Percentiles rank a stretch among this genome's conserved stretches.
Evolutionary conservation across 2,329 filamentous ascomycete genomes (phyloP).

Genomic region (Nemania sp.): DNA sequence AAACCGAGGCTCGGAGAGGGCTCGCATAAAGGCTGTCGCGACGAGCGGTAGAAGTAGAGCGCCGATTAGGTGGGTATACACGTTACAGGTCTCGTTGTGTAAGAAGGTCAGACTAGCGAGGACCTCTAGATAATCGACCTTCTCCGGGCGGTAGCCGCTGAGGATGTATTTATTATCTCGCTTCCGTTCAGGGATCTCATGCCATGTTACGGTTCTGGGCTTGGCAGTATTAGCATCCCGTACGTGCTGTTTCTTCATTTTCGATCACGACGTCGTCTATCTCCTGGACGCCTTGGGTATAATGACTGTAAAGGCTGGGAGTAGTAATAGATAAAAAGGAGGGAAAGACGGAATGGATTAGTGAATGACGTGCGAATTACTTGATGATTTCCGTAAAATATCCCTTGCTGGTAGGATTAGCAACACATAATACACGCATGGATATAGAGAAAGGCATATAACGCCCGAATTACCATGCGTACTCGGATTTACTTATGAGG

Average conservation of each 20-base stretch:
- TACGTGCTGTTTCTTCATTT: slow-evolving; percentile 24
- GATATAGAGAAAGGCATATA: too few relatives aligned
- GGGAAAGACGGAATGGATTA: too few relatives aligned
- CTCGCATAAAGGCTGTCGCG: slow-evolving; percentile 7
- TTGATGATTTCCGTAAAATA: too few relatives aligned
- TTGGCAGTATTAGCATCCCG: slow-evolving; percentile 4
- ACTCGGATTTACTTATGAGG: too few relatives aligned
- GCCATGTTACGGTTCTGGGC: slow-evolving; percentile 13
- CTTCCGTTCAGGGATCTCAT: slow-evolving; percentile 23
- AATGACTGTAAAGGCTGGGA: too few relatives aligned
- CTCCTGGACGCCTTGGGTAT: too few relatives aligned
- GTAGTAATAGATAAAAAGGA: too few relatives aligned
- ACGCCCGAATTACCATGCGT: too few relatives aligned
- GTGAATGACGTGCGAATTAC: too few relatives aligned
- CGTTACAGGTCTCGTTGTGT: slow-evolving; percentile 30
- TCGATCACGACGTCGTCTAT: too few relatives aligned
- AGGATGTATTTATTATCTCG: slow-evolving; percentile 26
- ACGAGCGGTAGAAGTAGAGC: slow-evolving; percentile 25
- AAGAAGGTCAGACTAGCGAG: slow-evolving; percentile 19
- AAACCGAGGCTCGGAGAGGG: slow-evolving; percentile 21
- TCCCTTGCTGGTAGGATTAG: too few relatives aligned
- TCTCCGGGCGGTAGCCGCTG: slow-evolving; percentile 23
- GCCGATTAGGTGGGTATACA: slow-evolving; percentile 25
- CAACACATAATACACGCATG: too few relatives aligned
- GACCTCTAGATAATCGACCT: slow-evolving; percentile 21